Conservation (phyloP, 371 early-diverging fungal species). For the Mucor lusitanicus region DNA sequence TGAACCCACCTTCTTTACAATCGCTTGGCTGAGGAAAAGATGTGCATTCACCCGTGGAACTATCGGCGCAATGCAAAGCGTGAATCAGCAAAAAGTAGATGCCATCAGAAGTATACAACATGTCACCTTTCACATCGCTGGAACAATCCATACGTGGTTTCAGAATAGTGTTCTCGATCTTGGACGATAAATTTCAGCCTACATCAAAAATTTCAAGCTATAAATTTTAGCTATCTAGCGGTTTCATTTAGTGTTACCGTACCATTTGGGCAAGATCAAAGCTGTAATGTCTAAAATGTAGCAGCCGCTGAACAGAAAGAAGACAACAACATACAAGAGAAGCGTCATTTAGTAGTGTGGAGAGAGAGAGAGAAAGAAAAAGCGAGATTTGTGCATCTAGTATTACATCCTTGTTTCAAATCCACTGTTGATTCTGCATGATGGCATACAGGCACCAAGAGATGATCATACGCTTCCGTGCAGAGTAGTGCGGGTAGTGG, state of each 20-base stretch:
- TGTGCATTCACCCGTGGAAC: conserved; percentile 33
- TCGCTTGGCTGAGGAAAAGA: conserved; percentile 31
- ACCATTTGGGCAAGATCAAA: conserved; percentile 30
- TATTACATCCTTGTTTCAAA: not conserved
- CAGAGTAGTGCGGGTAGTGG: not conserved
- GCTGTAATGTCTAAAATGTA: conserved; percentile 25
- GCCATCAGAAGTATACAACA: not conserved
- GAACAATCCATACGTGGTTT: conserved; percentile 29
- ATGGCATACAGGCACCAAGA: not conserved
- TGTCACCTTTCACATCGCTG: conserved; percentile 20
- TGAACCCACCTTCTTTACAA: conserved; percentile 25
- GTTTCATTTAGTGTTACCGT: not conserved
- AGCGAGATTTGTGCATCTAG: not conserved
- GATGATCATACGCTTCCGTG: not conserved
- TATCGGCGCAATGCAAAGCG: not conserved
- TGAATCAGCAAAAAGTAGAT: not conserved
- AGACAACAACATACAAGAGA: conserved; percentile 27
- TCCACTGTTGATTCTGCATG: not conserved
- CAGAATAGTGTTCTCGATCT: conserved; percentile 25
- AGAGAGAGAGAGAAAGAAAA: not conserved
- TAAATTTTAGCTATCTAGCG: not conserved
- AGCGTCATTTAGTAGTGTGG: conserved; percentile 20
- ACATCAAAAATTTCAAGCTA: not conserved
- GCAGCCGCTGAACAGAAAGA: conserved; percentile 26
- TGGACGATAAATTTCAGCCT: conserved; percentile 23